Base-by-base conservation (phyloP, 2,329 filamentous ascomycete genomes). In the Pyrenophora tritici-repentis region DNA sequence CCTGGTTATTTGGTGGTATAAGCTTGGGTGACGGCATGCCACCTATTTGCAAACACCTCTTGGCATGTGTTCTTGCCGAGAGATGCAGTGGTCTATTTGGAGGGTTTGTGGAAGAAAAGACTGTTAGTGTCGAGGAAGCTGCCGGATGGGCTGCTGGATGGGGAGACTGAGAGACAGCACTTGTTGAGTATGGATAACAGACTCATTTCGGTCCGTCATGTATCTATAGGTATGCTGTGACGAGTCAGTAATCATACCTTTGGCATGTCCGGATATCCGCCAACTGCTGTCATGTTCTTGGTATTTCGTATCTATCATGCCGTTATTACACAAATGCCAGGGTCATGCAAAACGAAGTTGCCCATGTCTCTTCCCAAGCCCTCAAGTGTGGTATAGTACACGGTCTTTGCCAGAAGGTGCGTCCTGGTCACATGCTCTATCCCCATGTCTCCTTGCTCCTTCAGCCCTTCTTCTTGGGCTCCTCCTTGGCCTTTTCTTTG, bases 41-140 rank as follows among this genome's bases (percentile, higher is more conserved):
- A 46, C 80, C 81, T 5, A 62, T 89, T 75, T 99, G 93, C 72
- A 97, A 97, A 75, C 93, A 99, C 73, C 74, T 97, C 4, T 81
- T 97, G 13, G 93, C 93, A 1, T 95, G 90, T 71, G 74, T 93
- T 34, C 72, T 97, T 47, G 86, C 81, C 5, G 86, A 90, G 69
- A 78, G 80, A 39, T 92, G 89, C 77, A 70, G 68, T 0, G 71
- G 56, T 3, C 71, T 86, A 22, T 81, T 94, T 59, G 81, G 79
- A 4, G 64, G 65, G 1, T 83, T 82, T 61, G 79, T 88, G 13
- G 79, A 82, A 50, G 79, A 83, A 61, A 79, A 76, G 63, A 65
- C 67, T 34, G 80, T 88, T 13, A 76, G 79, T 18, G 79, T 76
- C 53, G 86, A 87, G 58, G 89, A 93, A 72, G 79, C 90, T 71